Evolutionary conservation across 768 basidiomycete genomes (phyloP).

Genomic region (Trametes cingulata): DNA sequence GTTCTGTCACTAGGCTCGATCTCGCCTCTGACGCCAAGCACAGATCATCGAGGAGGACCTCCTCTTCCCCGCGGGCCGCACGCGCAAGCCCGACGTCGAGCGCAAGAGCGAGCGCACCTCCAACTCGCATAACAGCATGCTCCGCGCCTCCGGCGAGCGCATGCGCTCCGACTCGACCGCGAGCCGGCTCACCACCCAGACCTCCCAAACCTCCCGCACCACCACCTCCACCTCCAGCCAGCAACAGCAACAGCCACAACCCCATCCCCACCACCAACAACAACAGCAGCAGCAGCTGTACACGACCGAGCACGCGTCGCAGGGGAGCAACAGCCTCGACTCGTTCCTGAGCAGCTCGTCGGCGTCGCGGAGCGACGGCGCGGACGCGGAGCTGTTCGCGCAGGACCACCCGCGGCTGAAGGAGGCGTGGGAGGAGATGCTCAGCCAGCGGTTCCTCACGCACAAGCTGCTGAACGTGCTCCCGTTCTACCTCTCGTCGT

Average conservation of each 20-base stretch:
- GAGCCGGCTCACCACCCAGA: slow-evolving; percentile 1
- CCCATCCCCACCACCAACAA: neutral
- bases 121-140: neutral
- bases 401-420: slow-evolving; percentile 65
- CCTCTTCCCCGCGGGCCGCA: slow-evolving; percentile 53
- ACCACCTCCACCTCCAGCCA: neutral
- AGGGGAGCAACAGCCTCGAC: slow-evolving; percentile 6
- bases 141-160: neutral
- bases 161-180: slow-evolving; percentile 16
- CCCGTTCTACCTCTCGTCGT: slow-evolving; percentile 63
- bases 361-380: slow-evolving; percentile 3
- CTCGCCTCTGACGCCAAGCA: neutral
- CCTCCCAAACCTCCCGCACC: neutral
- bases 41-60: slow-evolving; percentile 76
- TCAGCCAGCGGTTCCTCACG: slow-evolving; percentile 56
- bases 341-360: slow-evolving; percentile 6
- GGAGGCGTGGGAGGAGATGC: slow-evolving; percentile 69
- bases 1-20: neutral
- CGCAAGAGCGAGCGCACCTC: neutral
- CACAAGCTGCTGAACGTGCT: slow-evolving; percentile 57
- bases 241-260: slow-evolving; percentile 1
- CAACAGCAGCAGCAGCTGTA: neutral
- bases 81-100: slow-evolving; percentile 2
- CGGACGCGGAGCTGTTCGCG: slow-evolving; percentile 33
- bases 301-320: slow-evolving; percentile 4